phyloP scores from a whole-genome alignment of 306 rosid genomes.

The Quercus alba region DNA sequence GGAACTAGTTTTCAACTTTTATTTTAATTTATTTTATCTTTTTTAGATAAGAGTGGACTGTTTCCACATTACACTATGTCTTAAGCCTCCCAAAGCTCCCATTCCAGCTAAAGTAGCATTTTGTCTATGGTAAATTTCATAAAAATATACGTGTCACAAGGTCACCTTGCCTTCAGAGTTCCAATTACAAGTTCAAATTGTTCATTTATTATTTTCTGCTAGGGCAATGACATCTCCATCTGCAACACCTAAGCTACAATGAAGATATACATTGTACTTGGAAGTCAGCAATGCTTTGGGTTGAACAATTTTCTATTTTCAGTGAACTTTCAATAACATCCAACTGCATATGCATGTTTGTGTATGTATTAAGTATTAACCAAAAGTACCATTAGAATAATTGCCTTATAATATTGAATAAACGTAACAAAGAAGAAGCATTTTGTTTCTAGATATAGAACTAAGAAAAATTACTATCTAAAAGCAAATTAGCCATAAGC shows the following conservation, averaged over 20 bases:
- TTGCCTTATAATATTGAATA: background rate
- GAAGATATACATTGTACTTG: background rate
- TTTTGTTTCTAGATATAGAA: background rate
- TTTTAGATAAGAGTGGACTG: too few relatives aligned
- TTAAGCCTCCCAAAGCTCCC: background rate
- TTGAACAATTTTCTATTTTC: background rate
- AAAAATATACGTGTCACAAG: background rate
- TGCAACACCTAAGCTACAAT: background rate
- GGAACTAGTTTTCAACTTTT: background rate
- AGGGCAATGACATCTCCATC: background rate
- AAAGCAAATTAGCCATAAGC: conserved; percentile 1
- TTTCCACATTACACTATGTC: background rate
- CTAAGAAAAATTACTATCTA: background rate
- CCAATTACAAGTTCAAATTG: background rate
- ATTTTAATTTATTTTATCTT: too few relatives aligned
- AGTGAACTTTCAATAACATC: background rate
- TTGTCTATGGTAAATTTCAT: background rate
- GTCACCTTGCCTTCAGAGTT: background rate
- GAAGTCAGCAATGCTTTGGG: background rate
- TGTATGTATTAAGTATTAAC: background rate
- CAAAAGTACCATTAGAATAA: background rate
- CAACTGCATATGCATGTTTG: background rate
- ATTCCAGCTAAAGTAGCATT: background rate
- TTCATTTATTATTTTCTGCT: background rate
- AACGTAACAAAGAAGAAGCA: background rate